These are phyloP conservation scores for Geotrichum histeridarum DNA, from an alignment of 1,139 yeast genomes.

Conservation along the genomic window DNA sequence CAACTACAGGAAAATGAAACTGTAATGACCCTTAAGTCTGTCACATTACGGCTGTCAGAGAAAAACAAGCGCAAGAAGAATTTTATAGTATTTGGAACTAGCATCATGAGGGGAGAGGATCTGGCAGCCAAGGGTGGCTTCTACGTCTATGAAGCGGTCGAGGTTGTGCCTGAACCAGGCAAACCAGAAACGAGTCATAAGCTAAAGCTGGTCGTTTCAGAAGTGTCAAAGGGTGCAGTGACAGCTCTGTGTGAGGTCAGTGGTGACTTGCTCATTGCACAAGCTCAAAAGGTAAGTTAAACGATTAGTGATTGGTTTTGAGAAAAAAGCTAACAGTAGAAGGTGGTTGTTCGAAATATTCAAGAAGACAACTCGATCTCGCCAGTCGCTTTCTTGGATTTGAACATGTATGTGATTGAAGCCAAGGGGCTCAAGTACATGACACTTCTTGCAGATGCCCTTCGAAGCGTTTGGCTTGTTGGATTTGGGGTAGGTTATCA, in stretches of 20 bases:
- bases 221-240: conserved; percentile 80
- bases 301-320: background rate
- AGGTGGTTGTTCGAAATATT: conserved; percentile 62
- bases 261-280: conserved; percentile 79
- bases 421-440: conserved; percentile 80
- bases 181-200: conserved; percentile 79
- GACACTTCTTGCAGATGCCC: conserved; percentile 70
- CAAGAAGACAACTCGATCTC: conserved; percentile 75
- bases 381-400: conserved; percentile 91
- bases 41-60: conserved; percentile 50
- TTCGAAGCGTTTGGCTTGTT: conserved; percentile 73
- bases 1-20: conserved; percentile 66
- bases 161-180: conserved; percentile 86
- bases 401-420: conserved; percentile 72
- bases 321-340: background rate
- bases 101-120: conserved; percentile 76
- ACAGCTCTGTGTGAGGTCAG: conserved; percentile 73
- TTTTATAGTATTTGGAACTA: conserved; percentile 72
- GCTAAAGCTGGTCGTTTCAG: conserved; percentile 69
- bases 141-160: conserved; percentile 68
- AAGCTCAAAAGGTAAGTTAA: conserved; percentile 63
- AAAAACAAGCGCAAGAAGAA: conserved; percentile 59
- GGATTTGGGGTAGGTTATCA: conserved; percentile 58
- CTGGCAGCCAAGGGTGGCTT: conserved; percentile 76
- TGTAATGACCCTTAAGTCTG: conserved; percentile 54